These are phyloP conservation scores for Sinapis alba DNA, from an alignment of 441 rosid species.

Conservation along the genomic window DNA sequence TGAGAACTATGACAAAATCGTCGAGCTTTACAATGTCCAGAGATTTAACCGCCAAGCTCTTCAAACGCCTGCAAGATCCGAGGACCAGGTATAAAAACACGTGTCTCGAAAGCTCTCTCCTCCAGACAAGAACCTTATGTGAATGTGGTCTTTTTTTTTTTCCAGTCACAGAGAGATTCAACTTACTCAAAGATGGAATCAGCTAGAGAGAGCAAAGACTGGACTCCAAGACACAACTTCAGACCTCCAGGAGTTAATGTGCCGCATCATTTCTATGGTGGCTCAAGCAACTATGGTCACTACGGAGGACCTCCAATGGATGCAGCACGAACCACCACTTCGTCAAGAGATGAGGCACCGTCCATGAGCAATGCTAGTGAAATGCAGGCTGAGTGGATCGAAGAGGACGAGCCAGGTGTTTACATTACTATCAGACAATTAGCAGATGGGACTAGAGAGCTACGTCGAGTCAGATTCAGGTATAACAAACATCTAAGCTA, in stretches of 20 bases:
- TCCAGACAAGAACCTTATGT: constrained; percentile 2
- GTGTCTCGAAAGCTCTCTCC: background rate
- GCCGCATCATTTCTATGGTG: constrained; percentile 47
- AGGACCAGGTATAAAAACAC: constrained; percentile 71
- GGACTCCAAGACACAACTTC: constrained; percentile 83
- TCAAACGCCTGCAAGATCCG: constrained; percentile 87
- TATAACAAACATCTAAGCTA: constrained; percentile 37
- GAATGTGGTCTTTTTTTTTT: background rate
- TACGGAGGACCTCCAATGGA: constrained; percentile 50
- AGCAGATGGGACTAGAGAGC: constrained; percentile 91
- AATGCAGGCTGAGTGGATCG: constrained; percentile 90
- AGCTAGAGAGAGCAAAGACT: constrained; percentile 64
- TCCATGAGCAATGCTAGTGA: constrained; percentile 96
- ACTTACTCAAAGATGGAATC: constrained; percentile 75
- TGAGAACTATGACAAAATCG: constrained; percentile 90
- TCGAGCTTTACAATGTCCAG: constrained; percentile 98
- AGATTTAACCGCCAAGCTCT: constrained; percentile 97
- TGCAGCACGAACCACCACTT: constrained; percentile 77
- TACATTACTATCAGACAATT: constrained; percentile 93
- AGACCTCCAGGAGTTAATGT: constrained; percentile 56
- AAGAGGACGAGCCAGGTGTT: constrained; percentile 94
- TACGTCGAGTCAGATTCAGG: constrained; percentile 99
- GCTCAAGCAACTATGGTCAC: constrained; percentile 58
- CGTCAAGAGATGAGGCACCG: constrained; percentile 91
- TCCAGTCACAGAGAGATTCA: constrained; percentile 73